Evolutionary conservation across 306 rosid genomes (phyloP).

Genomic region (Purshia tridentata): DNA sequence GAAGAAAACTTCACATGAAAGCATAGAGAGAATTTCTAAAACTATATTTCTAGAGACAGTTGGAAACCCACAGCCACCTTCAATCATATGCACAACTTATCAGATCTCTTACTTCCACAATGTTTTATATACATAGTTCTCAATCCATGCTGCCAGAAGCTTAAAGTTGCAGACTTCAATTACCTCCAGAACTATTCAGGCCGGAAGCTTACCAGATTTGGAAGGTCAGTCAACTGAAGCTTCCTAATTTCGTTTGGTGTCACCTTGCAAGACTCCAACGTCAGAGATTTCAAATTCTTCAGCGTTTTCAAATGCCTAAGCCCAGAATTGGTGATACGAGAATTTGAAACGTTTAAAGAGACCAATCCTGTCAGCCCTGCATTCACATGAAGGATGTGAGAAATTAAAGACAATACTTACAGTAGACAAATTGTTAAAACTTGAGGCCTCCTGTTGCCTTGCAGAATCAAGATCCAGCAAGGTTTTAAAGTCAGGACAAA

Average conservation of each 20-base stretch:
- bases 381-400: constrained; percentile 31
- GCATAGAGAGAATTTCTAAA: constrained; percentile 22
- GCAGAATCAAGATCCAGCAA: neutral
- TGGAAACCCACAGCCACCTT: neutral
- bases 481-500: neutral
- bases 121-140: constrained; percentile 17
- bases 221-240: constrained; percentile 70
- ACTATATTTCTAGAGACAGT: neutral
- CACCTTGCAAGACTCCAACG: constrained; percentile 84
- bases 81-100: constrained; percentile 21
- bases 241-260: constrained; percentile 68
- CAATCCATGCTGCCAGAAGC: constrained; percentile 20
- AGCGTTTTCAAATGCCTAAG: constrained; percentile 72
- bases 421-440: neutral
- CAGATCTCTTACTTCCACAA: constrained; percentile 1
- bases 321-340: constrained; percentile 67
- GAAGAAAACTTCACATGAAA: constrained; percentile 33
- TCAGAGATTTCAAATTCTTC: constrained; percentile 76
- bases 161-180: neutral
- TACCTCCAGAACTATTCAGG: constrained; percentile 51
- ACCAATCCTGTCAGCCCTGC: constrained; percentile 79
- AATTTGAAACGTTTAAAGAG: constrained; percentile 72
- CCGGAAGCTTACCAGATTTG: constrained; percentile 79
- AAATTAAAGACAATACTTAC: constrained; percentile 7
- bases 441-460: neutral